Conservation (phyloP, 2,329 filamentous ascomycete species). For the Aspergillus quadrilineatus region DNA sequence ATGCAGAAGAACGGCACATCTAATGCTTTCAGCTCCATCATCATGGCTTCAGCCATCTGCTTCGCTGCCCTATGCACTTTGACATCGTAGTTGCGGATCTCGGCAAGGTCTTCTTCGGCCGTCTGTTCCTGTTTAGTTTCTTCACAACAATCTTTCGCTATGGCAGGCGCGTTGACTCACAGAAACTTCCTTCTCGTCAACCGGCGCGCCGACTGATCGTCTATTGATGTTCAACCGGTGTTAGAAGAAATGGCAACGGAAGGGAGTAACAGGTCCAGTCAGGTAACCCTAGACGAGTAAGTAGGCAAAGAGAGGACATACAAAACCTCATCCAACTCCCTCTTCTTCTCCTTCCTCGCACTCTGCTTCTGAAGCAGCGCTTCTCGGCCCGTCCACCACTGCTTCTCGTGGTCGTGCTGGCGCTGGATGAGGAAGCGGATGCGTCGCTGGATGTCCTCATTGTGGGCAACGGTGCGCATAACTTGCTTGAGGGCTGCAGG, state of each 20-base stretch:
- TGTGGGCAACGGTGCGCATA: slow-evolving; percentile 49
- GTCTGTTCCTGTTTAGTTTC: slow-evolving; percentile 30
- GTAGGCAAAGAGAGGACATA: slow-evolving; percentile 33
- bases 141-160: neutral
- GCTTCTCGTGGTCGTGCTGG: slow-evolving; percentile 62
- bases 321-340: slow-evolving; percentile 56
- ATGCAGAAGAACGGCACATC: slow-evolving; percentile 63
- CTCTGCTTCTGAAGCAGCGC: slow-evolving; percentile 53
- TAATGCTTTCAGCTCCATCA: slow-evolving; percentile 54
- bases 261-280: neutral
- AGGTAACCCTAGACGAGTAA: neutral
- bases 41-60: slow-evolving; percentile 61
- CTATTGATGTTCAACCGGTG: slow-evolving; percentile 25
- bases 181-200: slow-evolving; percentile 32
- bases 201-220: slow-evolving; percentile 47
- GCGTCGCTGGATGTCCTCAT: slow-evolving; percentile 45
- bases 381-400: slow-evolving; percentile 58
- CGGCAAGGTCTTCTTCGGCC: slow-evolving; percentile 51
- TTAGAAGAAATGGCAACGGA: neutral
- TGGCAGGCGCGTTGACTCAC: slow-evolving; percentile 18
- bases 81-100: slow-evolving; percentile 58
- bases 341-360: slow-evolving; percentile 53
- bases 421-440: slow-evolving; percentile 60
- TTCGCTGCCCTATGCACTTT: slow-evolving; percentile 62
- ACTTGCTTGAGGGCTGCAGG: slow-evolving; percentile 52